Conservation (phyloP, 352 stramenopile genomes). For the Bremia lactucae region DNA sequence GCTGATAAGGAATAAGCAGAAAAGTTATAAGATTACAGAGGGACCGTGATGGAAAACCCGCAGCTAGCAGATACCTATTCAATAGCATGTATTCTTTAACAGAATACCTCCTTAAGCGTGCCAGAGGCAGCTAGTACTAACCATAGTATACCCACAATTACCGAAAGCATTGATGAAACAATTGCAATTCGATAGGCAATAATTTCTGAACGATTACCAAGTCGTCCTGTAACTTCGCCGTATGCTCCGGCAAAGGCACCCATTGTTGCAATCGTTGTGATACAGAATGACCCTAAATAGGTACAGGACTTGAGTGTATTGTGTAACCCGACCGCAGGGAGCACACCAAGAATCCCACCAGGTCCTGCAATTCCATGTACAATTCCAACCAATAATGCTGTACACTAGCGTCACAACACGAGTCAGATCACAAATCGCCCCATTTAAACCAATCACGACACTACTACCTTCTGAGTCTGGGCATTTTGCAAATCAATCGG, state of each 20-base stretch:
- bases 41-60: too few relatives aligned
- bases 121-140: slow-evolving; percentile 61
- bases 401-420: too few relatives aligned
- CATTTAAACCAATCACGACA: too few relatives aligned
- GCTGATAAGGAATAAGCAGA: slow-evolving; percentile 19
- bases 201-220: slow-evolving; percentile 60
- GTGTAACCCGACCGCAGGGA: slow-evolving; percentile 84
- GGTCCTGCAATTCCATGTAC: slow-evolving; percentile 84
- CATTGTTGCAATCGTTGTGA: slow-evolving; percentile 85
- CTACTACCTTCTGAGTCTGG: slow-evolving; percentile 73
- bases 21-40: too few relatives aligned
- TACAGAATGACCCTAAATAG: slow-evolving; percentile 87
- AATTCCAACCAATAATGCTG: slow-evolving; percentile 80
- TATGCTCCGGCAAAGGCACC: slow-evolving; percentile 81
- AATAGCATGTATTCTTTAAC: slow-evolving; percentile 33
- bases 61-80: too few relatives aligned
- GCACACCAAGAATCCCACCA: slow-evolving; percentile 76
- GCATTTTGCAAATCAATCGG: slow-evolving; percentile 58
- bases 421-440: too few relatives aligned
- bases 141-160: slow-evolving; percentile 76
- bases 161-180: slow-evolving; percentile 76
- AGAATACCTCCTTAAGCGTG: slow-evolving; percentile 74
- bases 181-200: slow-evolving; percentile 73
- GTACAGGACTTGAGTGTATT: slow-evolving; percentile 65
- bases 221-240: slow-evolving; percentile 55